Evolutionary conservation across 169 alveolate species (phyloP), one percentile per base, ranked within the genome.

Genomic region (Eimeria necatrix): DNA sequence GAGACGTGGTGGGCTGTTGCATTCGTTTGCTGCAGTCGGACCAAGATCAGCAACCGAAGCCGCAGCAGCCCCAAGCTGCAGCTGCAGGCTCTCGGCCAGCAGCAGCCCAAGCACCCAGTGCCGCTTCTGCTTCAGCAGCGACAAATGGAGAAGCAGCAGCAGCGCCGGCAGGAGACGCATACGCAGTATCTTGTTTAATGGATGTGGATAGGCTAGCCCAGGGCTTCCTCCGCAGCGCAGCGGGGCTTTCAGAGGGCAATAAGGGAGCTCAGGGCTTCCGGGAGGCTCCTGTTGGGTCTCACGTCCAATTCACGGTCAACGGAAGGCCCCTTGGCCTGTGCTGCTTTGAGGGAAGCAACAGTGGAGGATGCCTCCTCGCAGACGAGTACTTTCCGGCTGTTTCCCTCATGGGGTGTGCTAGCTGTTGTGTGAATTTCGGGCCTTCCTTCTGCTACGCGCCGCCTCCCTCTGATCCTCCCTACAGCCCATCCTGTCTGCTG

Each of bases 371-470:
- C 78, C 83, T 91, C 48, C 61, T 61, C 8, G 84, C 48, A 8
- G 95, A 24, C 26, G 95, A 91, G 83, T 91, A 91, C 83, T 91
- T 91, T 51, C 95, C 95, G 5, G 95, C 95, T 12, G 49, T 91
- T 12, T 76, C 95, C 18, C 90, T 91, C 22, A 59, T 91, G 83
- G 85, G 85, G 22, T 81, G 95, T 20, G 95, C 76, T 51, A 48
- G 71, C 70, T 91, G 95, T 51, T 46, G 83, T 16, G 95, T 74
- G 49, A 91, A 91, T 81, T 91, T 91, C 70, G 95, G 95, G 41
- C 95, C 95, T 49, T 74, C 89, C 51, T 91, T 91, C 90, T 53
- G 84, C 83, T 76, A 41, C 32, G 90, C 90, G 32, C 91, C 95
- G n/a, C 87, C 94, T 8, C 56, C 53, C 16, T 60, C 49, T 12